Evolutionary conservation across 768 basidiomycete species (phyloP), one percentile per base, ranked within the genome.

Genomic region (Tricholoma flavovirens): DNA sequence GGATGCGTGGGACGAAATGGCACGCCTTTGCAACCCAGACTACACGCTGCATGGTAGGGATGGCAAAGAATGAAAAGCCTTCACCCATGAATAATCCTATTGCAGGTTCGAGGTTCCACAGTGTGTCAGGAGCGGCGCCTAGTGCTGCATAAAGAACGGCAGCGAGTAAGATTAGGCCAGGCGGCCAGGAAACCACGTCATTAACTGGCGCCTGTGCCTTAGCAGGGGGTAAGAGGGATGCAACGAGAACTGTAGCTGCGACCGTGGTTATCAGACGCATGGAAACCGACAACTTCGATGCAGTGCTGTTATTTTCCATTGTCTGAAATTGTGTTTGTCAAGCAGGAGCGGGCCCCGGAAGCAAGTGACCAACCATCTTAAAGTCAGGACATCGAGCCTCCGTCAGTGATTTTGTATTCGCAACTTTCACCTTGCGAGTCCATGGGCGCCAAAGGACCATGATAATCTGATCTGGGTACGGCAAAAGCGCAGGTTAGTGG

Each of bases 181-280:
- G 53, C 0, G 67, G 67, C 66, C 67, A 69, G 12, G 66, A 63
- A 24, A 66, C 55, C 11, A 70, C 61, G 52, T 70, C 69, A 51
- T 69, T 70, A 4, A 66, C 65, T 2, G 67, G 68, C 36, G 65
- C 66, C 57, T 68, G 66, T 1, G 68, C 66, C 26, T 63, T 51
- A 2, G 58, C 64, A 35, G 49, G 45, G 12, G 55, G 58, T 24
- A 61, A 8, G 53, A 59, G 53, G 17, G 56, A 35, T 10, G 57
- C 22, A 14, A 54, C 10, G 12, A 63, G 9, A 19, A 58, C 49
- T 51, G 60, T 58, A 15, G 42, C 51, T 29, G 51, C 26, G 12
- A 29, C 11, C n/a, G 46, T n/a, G 7, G 26, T 29, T 26, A 29
- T 29, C 24, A 48, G 46, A 29, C 46, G 24, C 24, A 29, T 29